phyloP scores from a whole-genome alignment of 140 eudicot species.

The Stevia rebaudiana region DNA sequence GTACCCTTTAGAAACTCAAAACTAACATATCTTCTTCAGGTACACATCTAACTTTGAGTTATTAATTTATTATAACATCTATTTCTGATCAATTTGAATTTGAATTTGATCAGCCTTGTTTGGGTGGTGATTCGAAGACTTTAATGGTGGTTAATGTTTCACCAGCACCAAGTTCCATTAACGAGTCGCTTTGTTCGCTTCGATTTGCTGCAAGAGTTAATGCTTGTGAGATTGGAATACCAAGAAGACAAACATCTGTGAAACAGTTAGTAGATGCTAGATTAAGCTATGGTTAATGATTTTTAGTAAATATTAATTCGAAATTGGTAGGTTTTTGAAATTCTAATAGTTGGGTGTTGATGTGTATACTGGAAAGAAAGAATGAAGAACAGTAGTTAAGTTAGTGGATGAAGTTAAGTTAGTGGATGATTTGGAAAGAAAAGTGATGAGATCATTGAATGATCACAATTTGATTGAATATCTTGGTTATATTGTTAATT shows the following conservation, averaged over 20 bases:
- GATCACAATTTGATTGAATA: background rate
- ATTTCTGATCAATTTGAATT: background rate
- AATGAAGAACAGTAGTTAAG: constrained; percentile 16
- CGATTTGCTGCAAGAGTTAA: constrained; percentile 91
- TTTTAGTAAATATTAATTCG: constrained; percentile 22
- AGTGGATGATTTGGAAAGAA: constrained; percentile 10
- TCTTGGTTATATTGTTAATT: constrained; percentile 10
- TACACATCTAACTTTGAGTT: constrained; percentile 17
- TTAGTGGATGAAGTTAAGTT: too few species aligned
- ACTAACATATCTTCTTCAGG: constrained; percentile 97
- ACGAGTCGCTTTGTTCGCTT: constrained; percentile 92
- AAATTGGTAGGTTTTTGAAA: constrained; percentile 19
- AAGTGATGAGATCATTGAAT: background rate
- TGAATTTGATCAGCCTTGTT: constrained; percentile 62
- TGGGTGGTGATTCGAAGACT: constrained; percentile 96
- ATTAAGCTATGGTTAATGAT: constrained; percentile 61
- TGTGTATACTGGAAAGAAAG: constrained; percentile 34
- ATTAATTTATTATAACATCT: too few species aligned
- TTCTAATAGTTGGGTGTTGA: constrained; percentile 33
- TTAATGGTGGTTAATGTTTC: constrained; percentile 89
- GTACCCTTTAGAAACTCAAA: constrained; percentile 94
- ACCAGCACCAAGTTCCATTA: constrained; percentile 63
- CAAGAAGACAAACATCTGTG: constrained; percentile 68
- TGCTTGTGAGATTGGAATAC: constrained; percentile 94
- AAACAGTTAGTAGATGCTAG: constrained; percentile 63